A percentile compares a stretch with the other conserved stretches of the same genome.
phyloP scores from a whole-genome alignment of 805 yeast species.

The Metschnikowia anglica region DNA sequence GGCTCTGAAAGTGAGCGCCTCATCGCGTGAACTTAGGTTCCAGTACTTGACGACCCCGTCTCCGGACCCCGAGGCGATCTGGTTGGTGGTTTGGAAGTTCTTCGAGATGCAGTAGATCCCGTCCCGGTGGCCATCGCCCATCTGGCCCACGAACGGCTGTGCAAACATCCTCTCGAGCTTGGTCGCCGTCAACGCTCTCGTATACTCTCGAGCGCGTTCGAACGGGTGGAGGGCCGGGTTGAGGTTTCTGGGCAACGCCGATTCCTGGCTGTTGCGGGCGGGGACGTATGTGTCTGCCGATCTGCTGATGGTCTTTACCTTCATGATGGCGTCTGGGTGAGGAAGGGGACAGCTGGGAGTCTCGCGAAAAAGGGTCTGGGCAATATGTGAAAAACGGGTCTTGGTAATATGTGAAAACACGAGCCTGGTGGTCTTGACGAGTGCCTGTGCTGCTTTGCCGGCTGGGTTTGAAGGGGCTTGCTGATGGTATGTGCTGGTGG shows the following conservation, averaged over 20 bases:
- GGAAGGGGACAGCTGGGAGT: too few species aligned
- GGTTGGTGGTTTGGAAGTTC: conserved; percentile 65
- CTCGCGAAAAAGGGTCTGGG: too few species aligned
- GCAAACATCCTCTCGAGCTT: conserved; percentile 96
- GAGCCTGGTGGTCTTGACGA: too few species aligned
- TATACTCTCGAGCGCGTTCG: conserved; percentile 94
- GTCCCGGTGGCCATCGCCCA: conserved; percentile 93
- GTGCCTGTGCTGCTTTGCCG: too few species aligned
- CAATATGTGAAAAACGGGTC: too few species aligned
- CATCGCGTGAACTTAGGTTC: conserved; percentile 81
- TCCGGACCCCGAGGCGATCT: conserved; percentile 88
- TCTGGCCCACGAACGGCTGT: conserved; percentile 91
- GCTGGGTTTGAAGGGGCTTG: too few species aligned
- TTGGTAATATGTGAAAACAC: too few species aligned
- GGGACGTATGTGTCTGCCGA: conserved; percentile 93
- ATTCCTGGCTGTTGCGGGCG: conserved; percentile 84
- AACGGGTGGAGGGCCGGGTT: conserved; percentile 96
- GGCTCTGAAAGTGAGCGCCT: conserved; percentile 74
- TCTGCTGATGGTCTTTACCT: conserved; percentile 83
- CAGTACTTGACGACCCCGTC: conserved; percentile 95
- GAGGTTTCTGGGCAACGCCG: conserved; percentile 81
- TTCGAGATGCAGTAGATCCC: conserved; percentile 89
- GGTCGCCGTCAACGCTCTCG: conserved; percentile 91
- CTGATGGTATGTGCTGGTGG: too few species aligned
- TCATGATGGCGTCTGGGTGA: too few species aligned